Percentiles rank a stretch among this genome's conserved stretches.
These are phyloP conservation scores for Epichloe brachyelytri DNA, from an alignment of 2,329 filamentous ascomycete species.

Conservation along the genomic window DNA sequence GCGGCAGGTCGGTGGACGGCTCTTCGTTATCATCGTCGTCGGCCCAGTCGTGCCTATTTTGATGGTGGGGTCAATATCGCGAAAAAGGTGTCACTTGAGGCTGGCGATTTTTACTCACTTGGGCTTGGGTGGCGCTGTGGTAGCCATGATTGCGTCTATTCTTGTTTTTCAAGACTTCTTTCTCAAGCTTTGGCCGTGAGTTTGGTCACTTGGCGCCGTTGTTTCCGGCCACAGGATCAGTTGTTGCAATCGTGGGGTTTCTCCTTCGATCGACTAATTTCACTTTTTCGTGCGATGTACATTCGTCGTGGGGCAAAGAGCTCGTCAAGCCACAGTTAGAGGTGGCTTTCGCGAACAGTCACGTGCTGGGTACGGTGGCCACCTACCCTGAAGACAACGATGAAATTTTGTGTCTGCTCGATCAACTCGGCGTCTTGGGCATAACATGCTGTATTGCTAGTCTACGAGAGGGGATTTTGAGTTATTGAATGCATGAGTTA, in stretches of 20 bases:
- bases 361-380: slow-evolving; percentile 12
- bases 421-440: no score
- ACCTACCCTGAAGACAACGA: neutral
- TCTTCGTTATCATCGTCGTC: slow-evolving; percentile 87
- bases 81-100: neutral
- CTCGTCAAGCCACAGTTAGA: slow-evolving; percentile 14
- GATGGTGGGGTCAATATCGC: slow-evolving; percentile 25
- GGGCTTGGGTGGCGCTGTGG: slow-evolving; percentile 26
- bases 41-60: slow-evolving; percentile 67
- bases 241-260: slow-evolving; percentile 26
- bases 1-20: slow-evolving; percentile 56
- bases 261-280: slow-evolving; percentile 23
- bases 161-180: neutral
- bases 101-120: slow-evolving; percentile 20
- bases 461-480: neutral
- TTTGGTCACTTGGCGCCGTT: slow-evolving; percentile 5
- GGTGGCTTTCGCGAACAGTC: slow-evolving; percentile 7
- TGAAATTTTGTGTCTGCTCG: neutral
- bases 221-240: slow-evolving; percentile 12
- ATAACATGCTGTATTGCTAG: no score
- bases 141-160: slow-evolving; percentile 23
- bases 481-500: no score
- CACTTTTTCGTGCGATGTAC: slow-evolving; percentile 27
- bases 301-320: slow-evolving; percentile 20
- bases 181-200: neutral